Evolutionary conservation across 805 yeast species (phyloP), one percentile per base, ranked within the genome.

Genomic region (Saccharomycopsis schoenii): DNA sequence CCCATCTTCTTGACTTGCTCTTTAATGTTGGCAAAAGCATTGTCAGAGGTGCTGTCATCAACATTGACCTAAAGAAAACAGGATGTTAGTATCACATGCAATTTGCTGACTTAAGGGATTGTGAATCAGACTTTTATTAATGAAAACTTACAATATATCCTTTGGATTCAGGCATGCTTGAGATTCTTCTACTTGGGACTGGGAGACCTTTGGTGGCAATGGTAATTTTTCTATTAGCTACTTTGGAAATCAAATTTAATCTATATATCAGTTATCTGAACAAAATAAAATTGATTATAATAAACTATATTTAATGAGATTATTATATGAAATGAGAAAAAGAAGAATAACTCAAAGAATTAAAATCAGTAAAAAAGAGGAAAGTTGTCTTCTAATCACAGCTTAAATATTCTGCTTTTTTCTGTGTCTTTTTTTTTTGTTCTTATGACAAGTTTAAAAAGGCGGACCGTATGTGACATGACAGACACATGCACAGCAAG

Each of bases 1-100:
- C 89, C 89, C 58, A 82, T 67, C 41, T 79, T 76, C 37, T 69
- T 56, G 62, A 84, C 71, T 61, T 77, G 74, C 58, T 76, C 73
- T 68, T 85, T 83, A 73, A 84, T 55, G 40, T 69, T 47, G 73
- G 58, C 50, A 57, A 55, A 56, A 47, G n/a, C 36, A 41, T 24
- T 72, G 51, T 75, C 78, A 56, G 77, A 67, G 61, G 74, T 76
- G 34, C 73, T 61, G 36, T 80, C 83, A 66, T 79, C 77, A 60
- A 80, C 75, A 43, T 83, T 79, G 61, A 80, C 71, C 64, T 61
- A 39, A 15, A 54, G 36, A 12, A 24, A 51, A 17, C 1, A 42
- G 50, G 15, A 37, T 37, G 12, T 42, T 42, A 42, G 25, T 42
- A 57, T 54, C 42, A 15, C 5, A 24, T 25, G 17, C n/a, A 12